phyloP scores from a whole-genome alignment of 176 grass and related monocot species.

The Oryza longistaminata region DNA sequence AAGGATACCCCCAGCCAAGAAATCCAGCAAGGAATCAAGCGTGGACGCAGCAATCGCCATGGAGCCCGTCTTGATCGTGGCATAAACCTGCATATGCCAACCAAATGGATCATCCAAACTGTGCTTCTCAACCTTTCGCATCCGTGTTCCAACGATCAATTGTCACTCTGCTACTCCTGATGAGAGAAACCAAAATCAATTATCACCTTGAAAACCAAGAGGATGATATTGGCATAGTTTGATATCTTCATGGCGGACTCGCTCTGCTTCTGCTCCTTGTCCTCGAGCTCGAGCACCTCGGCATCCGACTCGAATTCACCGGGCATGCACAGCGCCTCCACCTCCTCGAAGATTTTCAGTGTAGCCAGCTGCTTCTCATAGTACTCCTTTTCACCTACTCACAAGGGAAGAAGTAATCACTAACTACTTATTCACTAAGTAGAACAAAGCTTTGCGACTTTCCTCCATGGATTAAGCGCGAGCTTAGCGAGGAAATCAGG shows the following conservation, averaged over 20 bases:
- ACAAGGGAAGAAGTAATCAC: not conserved
- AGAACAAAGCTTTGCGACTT: not conserved
- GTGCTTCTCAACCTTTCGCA: not conserved
- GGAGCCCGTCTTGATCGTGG: slow-evolving; percentile 71
- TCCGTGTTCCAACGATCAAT: not conserved
- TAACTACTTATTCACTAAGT: not conserved
- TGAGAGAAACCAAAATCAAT: not conserved
- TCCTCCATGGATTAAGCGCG: not conserved
- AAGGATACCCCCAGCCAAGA: slow-evolving; percentile 86
- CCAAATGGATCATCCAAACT: not conserved
- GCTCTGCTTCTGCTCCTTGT: slow-evolving; percentile 59
- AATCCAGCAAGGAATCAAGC: slow-evolving; percentile 83
- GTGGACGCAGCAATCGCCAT: slow-evolving; percentile 91
- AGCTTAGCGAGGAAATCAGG: not conserved
- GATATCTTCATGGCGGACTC: slow-evolving; percentile 87
- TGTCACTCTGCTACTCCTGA: not conserved
- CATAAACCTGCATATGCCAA: slow-evolving; percentile 61
- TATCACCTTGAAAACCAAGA: slow-evolving; percentile 83
- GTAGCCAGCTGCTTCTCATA: slow-evolving; percentile 76
- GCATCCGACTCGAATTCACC: slow-evolving; percentile 44
- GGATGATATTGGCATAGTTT: slow-evolving; percentile 70
- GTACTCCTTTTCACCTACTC: slow-evolving; percentile 70
- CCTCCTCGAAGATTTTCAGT: slow-evolving; percentile 66
- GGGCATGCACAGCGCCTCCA: slow-evolving; percentile 55
- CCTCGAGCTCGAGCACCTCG: slow-evolving; percentile 28